Evolutionary conservation across 2,329 filamentous ascomycete species (phyloP).

Genomic region (Ceratocystis destructans): DNA sequence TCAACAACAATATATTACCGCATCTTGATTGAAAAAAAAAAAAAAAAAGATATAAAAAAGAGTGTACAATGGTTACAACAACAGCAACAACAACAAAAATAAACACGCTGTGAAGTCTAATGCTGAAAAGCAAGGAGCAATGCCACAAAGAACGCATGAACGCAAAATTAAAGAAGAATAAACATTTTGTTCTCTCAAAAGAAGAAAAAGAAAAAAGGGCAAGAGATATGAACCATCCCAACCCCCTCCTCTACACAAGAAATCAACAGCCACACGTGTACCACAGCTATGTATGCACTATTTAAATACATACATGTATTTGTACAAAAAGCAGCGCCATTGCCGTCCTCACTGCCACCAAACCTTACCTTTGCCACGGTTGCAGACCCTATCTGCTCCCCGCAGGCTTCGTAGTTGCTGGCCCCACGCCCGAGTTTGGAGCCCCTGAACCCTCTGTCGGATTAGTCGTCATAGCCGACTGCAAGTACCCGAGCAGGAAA

Average conservation of each 20-base stretch:
- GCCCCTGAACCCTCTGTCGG: not conserved
- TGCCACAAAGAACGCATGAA: not conserved
- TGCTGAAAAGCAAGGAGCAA: not conserved
- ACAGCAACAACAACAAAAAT: not conserved
- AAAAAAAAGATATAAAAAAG: not conserved
- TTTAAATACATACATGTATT: not conserved
- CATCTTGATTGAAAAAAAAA: not conserved
- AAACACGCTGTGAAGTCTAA: not conserved
- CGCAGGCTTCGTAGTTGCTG: not conserved
- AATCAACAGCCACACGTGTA: not conserved
- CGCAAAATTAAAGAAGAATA: not conserved
- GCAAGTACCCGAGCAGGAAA: slow-evolving; percentile 64
- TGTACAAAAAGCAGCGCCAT: not conserved
- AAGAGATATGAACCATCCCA: too few relatives aligned
- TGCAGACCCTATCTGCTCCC: slow-evolving; percentile 5
- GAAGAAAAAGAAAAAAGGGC: not conserved
- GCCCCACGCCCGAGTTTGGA: slow-evolving; percentile 20
- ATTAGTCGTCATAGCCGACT: slow-evolving; percentile 34
- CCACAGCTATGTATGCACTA: not conserved
- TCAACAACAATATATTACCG: not conserved
- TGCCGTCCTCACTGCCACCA: not conserved
- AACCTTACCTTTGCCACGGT: not conserved
- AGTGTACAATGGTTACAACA: not conserved
- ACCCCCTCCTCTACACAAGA: not conserved
- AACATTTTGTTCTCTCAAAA: not conserved